A percentile compares a stretch with the other conserved stretches of the same genome.
Conservation (phyloP, 1,284 basidiomycete genomes). For the Puccinia coronata region DNA sequence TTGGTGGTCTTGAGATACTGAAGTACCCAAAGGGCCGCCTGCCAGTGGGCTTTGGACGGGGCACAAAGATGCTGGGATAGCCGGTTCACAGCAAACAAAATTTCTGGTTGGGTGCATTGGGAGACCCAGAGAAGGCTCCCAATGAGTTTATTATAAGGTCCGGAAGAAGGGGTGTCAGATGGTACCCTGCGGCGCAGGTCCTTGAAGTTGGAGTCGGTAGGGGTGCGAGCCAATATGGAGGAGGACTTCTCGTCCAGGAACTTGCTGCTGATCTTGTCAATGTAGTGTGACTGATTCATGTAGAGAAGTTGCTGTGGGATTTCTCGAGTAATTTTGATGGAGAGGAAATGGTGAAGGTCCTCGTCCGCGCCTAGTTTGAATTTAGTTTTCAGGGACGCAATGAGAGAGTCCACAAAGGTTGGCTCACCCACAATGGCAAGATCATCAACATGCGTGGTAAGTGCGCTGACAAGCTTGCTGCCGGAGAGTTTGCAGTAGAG, state of each 20-base stretch:
- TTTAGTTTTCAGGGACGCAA: background rate
- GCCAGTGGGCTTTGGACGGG: too few relatives aligned
- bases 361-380: background rate
- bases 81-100: conserved; percentile 12
- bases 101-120: conserved; percentile 26
- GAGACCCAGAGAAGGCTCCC: background rate
- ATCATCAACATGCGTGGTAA: conserved; percentile 14
- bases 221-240: background rate
- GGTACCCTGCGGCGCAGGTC: background rate
- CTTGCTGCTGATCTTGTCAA: background rate
- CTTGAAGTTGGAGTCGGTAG: background rate
- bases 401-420: background rate
- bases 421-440: background rate
- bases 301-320: background rate
- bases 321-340: background rate
- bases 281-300: conserved; percentile 6
- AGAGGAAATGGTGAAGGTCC: too few relatives aligned
- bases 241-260: background rate
- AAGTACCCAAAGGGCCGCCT: too few relatives aligned
- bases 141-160: background rate
- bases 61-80: background rate
- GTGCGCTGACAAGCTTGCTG: background rate
- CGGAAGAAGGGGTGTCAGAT: background rate
- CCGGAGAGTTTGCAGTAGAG: background rate
- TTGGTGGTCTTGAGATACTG: too few relatives aligned